Evolutionary conservation across 768 basidiomycete species (phyloP).

Genomic region (Mycena crocata): DNA sequence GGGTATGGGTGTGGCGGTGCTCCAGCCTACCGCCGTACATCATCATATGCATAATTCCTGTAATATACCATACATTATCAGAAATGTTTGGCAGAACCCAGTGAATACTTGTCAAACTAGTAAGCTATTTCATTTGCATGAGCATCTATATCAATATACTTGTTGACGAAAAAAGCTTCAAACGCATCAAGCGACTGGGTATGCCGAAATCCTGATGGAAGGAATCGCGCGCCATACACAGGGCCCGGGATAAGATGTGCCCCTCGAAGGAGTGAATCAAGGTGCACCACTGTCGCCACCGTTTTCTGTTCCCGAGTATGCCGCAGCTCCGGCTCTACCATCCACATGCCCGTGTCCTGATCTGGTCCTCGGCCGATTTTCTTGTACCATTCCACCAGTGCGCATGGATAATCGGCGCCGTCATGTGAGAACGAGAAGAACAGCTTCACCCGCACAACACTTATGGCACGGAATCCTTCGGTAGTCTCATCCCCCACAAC

Average conservation of each 20-base stretch:
- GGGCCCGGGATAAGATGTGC: not conserved
- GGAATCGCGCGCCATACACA: constrained; percentile 1
- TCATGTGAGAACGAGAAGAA: not conserved
- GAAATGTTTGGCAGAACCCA: not conserved
- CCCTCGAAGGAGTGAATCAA: too few species aligned
- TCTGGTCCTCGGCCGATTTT: not conserved
- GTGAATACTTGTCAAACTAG: not conserved
- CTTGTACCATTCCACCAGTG: not conserved
- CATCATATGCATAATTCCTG: not conserved
- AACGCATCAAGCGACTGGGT: not conserved
- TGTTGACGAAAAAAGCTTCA: not conserved
- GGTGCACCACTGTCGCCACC: not conserved
- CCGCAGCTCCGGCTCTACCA: not conserved
- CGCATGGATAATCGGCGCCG: not conserved
- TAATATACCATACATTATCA: not conserved
- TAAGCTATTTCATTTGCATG: not conserved
- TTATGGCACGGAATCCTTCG: not conserved
- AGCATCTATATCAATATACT: constrained; percentile 2
- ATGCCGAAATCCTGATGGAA: not conserved
- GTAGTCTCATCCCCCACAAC: not conserved
- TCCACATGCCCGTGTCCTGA: not conserved
- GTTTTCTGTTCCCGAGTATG: not conserved
- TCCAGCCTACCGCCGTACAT: not conserved
- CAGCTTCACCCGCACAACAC: not conserved
- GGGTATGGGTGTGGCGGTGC: not conserved